Evolutionary conservation across 148 eudicot species (phyloP).

Genomic region (Camellia japonica): DNA sequence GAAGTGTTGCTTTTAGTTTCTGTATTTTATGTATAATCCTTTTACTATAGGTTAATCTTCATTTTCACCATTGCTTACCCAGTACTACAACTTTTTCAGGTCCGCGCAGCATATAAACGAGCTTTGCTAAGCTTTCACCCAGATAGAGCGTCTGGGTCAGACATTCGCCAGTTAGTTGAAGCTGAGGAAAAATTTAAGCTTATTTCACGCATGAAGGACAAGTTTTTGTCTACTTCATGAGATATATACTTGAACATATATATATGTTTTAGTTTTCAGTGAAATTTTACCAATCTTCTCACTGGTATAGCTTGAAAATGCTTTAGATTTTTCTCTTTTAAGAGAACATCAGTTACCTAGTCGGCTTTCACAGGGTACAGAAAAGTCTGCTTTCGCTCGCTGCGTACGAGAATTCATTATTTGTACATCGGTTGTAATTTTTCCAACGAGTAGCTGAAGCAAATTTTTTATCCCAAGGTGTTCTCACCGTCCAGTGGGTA

Average conservation of each 20-base stretch:
- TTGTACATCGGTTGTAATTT: not conserved
- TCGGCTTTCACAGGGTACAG: not conserved
- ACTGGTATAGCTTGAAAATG: not conserved
- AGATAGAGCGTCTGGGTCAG: conserved; percentile 65
- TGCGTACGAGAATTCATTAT: not conserved
- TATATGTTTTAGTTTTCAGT: not conserved
- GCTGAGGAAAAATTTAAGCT: conserved; percentile 97
- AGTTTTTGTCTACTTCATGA: conserved; percentile 28
- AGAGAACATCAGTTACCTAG: not conserved
- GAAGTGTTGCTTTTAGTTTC: no score
- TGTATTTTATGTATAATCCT: not conserved
- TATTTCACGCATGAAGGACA: conserved; percentile 83
- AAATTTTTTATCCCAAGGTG: not conserved
- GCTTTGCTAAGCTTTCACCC: conserved; percentile 86
- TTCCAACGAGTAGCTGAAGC: not conserved
- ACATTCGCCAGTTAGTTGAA: conserved; percentile 80
- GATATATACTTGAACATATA: not conserved
- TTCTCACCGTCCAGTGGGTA: no score
- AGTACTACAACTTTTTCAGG: conserved; percentile 38
- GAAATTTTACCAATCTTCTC: not conserved
- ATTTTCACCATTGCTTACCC: not conserved
- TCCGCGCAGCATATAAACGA: conserved; percentile 75
- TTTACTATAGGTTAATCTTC: not conserved
- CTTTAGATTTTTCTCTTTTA: not conserved
- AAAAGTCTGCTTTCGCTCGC: not conserved